phyloP scores from a whole-genome alignment of 768 basidiomycete species.

The Collybia sordida region DNA sequence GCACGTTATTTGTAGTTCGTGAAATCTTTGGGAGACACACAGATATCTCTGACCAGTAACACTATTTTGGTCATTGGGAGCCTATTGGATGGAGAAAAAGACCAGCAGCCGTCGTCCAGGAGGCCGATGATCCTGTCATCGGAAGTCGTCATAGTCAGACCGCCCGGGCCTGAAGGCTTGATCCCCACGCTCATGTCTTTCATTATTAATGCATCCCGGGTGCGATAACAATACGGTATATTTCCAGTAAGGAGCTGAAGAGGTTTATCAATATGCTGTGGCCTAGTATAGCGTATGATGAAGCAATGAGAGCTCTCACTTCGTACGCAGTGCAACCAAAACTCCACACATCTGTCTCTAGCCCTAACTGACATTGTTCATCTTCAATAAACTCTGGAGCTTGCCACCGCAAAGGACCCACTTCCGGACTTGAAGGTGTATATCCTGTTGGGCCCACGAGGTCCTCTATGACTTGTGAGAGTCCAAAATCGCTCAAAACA shows the following conservation, averaged over 20 bases:
- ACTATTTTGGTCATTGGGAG: conserved; percentile 8
- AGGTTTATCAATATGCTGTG: not conserved
- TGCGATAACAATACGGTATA: conserved; percentile 11
- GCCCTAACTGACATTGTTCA: conserved; percentile 21
- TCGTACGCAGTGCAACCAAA: conserved; percentile 35
- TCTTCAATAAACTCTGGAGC: conserved; percentile 32
- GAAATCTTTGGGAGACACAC: not conserved
- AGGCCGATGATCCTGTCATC: not conserved
- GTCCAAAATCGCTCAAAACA: conserved; percentile 45
- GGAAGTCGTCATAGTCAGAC: not conserved
- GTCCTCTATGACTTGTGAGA: conserved; percentile 34
- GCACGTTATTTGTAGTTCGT: no score
- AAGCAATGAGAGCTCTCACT: conserved; percentile 13
- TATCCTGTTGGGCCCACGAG: conserved; percentile 24
- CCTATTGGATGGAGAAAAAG: conserved; percentile 5
- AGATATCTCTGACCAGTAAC: not conserved
- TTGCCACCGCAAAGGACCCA: conserved; percentile 32
- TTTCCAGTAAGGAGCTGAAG: conserved; percentile 11
- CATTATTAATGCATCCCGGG: conserved; percentile 11
- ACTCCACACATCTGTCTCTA: conserved; percentile 32
- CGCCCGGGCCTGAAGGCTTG: conserved; percentile 11
- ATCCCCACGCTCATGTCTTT: conserved; percentile 7
- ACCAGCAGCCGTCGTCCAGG: conserved; percentile 10
- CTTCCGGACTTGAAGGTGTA: conserved; percentile 26
- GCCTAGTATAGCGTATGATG: not conserved